These are phyloP conservation scores for Trametes hirsuta DNA, from an alignment of 1,284 basidiomycete species.

Conservation along the genomic window DNA sequence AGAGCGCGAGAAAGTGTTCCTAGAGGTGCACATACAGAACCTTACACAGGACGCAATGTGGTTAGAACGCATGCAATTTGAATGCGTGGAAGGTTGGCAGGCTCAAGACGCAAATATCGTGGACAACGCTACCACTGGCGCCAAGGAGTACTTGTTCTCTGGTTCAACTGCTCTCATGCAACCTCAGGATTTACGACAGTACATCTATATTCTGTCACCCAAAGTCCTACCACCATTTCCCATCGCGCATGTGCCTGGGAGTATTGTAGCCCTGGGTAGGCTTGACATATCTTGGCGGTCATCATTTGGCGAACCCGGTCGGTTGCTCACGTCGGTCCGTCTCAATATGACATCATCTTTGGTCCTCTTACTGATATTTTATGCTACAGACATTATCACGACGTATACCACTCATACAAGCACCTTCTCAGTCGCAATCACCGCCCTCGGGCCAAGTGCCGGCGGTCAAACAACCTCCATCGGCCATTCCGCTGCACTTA, in stretches of 20 bases:
- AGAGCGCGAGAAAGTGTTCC: conserved; percentile 79
- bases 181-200: conserved; percentile 82
- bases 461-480: conserved; percentile 52
- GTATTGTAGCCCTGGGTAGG: conserved; percentile 74
- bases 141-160: conserved; percentile 53
- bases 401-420: conserved; percentile 58
- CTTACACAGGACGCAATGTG: conserved; percentile 75
- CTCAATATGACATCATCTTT: background rate
- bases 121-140: conserved; percentile 27
- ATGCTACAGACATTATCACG: conserved; percentile 65
- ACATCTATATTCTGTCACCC: conserved; percentile 79
- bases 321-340: conserved; percentile 74
- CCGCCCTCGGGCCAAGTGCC: conserved; percentile 34
- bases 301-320: conserved; percentile 79
- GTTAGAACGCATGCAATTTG: conserved; percentile 77
- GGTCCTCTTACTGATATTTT: background rate
- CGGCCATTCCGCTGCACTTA: conserved; percentile 72
- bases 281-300: conserved; percentile 85
- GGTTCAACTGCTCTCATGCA: conserved; percentile 70
- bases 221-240: conserved; percentile 51
- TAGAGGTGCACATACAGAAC: conserved; percentile 90
- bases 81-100: conserved; percentile 72
- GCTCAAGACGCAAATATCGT: conserved; percentile 56
- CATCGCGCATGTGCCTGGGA: conserved; percentile 60
- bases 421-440: conserved; percentile 24